phyloP scores from a whole-genome alignment of 768 basidiomycete species.

The Suillus clintonianus region DNA sequence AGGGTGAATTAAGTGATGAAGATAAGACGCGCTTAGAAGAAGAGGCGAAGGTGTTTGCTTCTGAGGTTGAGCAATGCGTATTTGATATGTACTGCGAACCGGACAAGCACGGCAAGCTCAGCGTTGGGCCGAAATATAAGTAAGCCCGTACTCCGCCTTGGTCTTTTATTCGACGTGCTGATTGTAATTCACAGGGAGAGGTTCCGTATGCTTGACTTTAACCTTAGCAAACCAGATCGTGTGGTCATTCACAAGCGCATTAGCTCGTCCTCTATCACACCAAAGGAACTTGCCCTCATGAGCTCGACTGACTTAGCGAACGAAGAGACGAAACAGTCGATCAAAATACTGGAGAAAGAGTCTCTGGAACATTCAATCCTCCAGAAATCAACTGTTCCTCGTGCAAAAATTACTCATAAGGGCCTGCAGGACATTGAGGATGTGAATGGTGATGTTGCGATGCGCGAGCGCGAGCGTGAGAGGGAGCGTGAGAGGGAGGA shows the following conservation, averaged over 20 bases:
- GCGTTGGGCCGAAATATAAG: constrained; percentile 82
- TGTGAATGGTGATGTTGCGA: constrained; percentile 53
- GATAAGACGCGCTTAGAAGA: constrained; percentile 57
- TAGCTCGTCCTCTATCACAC: constrained; percentile 61
- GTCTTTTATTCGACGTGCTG: constrained; percentile 8
- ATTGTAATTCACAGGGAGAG: constrained; percentile 60
- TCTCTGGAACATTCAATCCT: constrained; percentile 85
- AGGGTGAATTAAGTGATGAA: constrained; percentile 60
- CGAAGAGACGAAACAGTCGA: constrained; percentile 82
- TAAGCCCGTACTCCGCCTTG: constrained; percentile 35
- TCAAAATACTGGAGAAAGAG: constrained; percentile 80
- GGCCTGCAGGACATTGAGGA: constrained; percentile 90
- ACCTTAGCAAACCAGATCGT: constrained; percentile 82
- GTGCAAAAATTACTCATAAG: constrained; percentile 92
- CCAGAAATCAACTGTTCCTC: constrained; percentile 59
- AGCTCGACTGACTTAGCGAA: constrained; percentile 87
- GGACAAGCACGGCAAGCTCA: constrained; percentile 66
- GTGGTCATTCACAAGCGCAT: constrained; percentile 79
- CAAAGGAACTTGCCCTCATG: constrained; percentile 79
- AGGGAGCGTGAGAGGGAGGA: constrained; percentile 63
- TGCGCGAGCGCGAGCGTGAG: constrained; percentile 47
- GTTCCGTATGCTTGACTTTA: constrained; percentile 88
- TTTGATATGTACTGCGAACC: constrained; percentile 77
- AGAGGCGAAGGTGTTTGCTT: constrained; percentile 63
- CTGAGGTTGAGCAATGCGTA: constrained; percentile 72